Base-by-base conservation (phyloP, 768 basidiomycete species). In the Phylloporus sp. region DNA sequence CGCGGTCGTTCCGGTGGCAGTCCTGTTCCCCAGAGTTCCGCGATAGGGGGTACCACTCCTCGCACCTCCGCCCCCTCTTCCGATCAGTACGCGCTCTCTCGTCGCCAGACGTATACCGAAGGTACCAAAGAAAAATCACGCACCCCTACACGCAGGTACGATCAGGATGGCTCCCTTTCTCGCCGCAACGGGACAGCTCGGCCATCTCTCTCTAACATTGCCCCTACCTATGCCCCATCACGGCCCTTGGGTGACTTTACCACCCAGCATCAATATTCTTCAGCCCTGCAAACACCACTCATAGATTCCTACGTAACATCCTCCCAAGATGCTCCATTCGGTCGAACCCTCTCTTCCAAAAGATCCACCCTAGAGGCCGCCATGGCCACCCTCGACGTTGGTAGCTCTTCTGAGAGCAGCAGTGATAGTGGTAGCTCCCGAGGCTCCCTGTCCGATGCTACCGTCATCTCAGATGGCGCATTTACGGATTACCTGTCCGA, bases 401-500 rank as follows among this genome's bases (percentile, higher is more conserved):
- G 49, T 18, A 66, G 56, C 50, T 76, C 81, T 53, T 81, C 84
- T 8, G 80, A 76, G 60, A 80, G 82, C 62, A 81, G 80, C 62
- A 81, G 84, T 56, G 83, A 85, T 42, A 75, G 74, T 32, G 66
- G 67, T 60, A 72, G 76, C 54, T 72, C 70, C 15, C 65, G 72
- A 15, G 80, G 82, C 32, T 85, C 84, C 18, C 58, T 81, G 62
- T 82, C 85, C 4, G 86, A 88, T 64, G 81, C 81, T 53, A 91
- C 91, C 5, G 77, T 91, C 50, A 90, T 85, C 5, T 91, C 89
- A 9, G 90, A 91, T 58, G 90, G 89, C 12, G 88, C 82, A 15
- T 93, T 93, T 63, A 93, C 91, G 12, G 91, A 93, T 65, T 93
- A 93, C 66, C 71, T 91, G 27, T 91, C 89, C n/a, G 90, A 91